These are phyloP conservation scores for Trifolium fragiferum DNA, from an alignment of 306 rosid species.

Conservation along the genomic window DNA sequence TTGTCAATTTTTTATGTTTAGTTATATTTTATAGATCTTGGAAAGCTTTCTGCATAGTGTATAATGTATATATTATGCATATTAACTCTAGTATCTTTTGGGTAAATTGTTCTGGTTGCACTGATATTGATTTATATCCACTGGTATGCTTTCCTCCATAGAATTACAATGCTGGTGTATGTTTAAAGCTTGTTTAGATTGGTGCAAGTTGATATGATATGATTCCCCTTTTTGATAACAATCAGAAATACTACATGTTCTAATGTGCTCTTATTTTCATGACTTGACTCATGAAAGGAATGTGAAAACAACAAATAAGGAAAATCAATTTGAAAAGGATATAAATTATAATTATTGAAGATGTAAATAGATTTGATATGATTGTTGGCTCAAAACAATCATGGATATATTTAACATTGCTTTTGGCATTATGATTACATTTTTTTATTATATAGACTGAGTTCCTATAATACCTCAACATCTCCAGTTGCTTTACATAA, in stretches of 20 bases:
- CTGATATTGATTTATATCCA: slow-evolving; percentile 24
- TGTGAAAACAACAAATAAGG: slow-evolving; percentile 1
- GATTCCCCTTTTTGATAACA: slow-evolving; percentile 20
- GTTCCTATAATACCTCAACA: slow-evolving; percentile 6
- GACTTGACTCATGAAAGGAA: background rate
- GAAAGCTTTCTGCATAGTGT: background rate
- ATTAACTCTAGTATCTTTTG: background rate
- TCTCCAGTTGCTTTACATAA: slow-evolving; percentile 19
- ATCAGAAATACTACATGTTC: background rate
- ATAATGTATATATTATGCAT: background rate
- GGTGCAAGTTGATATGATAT: slow-evolving; percentile 22
- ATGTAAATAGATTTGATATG: slow-evolving; percentile 25
- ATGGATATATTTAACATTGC: slow-evolving; percentile 32
- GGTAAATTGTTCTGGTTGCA: slow-evolving; percentile 11
- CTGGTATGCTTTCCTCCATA: slow-evolving; percentile 1
- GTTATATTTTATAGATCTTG: background rate
- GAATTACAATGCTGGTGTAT: background rate
- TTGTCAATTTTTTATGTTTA: background rate
- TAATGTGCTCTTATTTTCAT: background rate
- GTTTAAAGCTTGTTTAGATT: background rate
- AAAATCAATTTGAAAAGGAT: slow-evolving; percentile 21
- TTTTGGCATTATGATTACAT: slow-evolving; percentile 20
- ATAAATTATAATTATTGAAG: background rate
- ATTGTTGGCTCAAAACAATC: slow-evolving; percentile 22
- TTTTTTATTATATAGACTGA: slow-evolving; percentile 13